A percentile compares a stretch with the other conserved stretches of the same genome.
These are phyloP conservation scores for Exophiala sp. DNA, from an alignment of 2,329 filamentous ascomycete species.

Conservation along the genomic window DNA sequence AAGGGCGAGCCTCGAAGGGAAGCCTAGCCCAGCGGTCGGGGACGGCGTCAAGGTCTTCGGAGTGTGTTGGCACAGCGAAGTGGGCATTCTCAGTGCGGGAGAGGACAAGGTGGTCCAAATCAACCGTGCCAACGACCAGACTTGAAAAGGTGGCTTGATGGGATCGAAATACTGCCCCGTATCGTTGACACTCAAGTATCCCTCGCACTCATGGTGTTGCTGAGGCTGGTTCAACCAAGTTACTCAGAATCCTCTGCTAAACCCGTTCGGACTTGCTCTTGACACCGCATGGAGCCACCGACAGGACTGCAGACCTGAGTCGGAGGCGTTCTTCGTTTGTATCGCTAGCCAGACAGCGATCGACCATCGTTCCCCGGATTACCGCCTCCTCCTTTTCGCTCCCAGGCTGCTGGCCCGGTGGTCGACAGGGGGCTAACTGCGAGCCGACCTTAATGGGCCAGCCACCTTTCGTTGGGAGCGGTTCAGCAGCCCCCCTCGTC, in stretches of 20 bases:
- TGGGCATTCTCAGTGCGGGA: slow-evolving; percentile 84
- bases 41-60: slow-evolving; percentile 87
- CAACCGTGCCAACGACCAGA: slow-evolving; percentile 49
- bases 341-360: too few relatives aligned
- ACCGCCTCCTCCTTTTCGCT: neutral
- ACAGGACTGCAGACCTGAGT: neutral
- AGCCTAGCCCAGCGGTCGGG: slow-evolving; percentile 61
- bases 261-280: neutral
- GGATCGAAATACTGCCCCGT: neutral
- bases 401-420: neutral
- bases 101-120: slow-evolving; percentile 95
- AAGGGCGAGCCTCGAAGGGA: slow-evolving; percentile 63
- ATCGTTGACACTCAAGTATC: neutral
- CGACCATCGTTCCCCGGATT: neutral
- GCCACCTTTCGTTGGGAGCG: too few relatives aligned
- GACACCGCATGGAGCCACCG: neutral
- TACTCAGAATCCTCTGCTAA: neutral
- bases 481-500: too few relatives aligned
- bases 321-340: too few relatives aligned
- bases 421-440: neutral
- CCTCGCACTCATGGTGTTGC: neutral
- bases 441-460: neutral
- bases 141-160: slow-evolving; percentile 8
- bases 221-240: neutral
- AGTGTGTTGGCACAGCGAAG: slow-evolving; percentile 75